phyloP scores from a whole-genome alignment of 306 rosid genomes.

The Rosa persica region DNA sequence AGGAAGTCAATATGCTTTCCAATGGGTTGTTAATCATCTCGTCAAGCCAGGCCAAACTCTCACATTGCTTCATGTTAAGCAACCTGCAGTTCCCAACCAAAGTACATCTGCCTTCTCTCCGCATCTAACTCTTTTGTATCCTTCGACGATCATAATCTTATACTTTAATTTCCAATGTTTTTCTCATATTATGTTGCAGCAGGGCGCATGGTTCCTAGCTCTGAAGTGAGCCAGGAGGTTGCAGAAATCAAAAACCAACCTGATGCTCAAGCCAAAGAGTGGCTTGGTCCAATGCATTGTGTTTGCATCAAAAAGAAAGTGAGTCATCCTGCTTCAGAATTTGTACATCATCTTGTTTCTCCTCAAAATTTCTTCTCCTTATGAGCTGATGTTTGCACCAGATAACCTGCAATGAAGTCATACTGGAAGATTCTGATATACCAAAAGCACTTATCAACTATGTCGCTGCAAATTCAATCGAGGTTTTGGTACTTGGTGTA shows the following conservation, averaged over 20 bases:
- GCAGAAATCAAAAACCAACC: not conserved
- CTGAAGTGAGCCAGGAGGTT: conserved; percentile 23
- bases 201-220: conserved; percentile 23
- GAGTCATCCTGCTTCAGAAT: conserved; percentile 14
- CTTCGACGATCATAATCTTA: not conserved
- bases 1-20: conserved; percentile 73
- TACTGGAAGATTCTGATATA: conserved; percentile 53
- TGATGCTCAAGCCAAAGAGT: conserved; percentile 52
- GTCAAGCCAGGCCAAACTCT: conserved; percentile 58
- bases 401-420: conserved; percentile 60
- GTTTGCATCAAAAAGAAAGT: conserved; percentile 64
- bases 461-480: conserved; percentile 33
- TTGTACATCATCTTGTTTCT: not conserved
- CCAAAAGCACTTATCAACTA: conserved; percentile 50
- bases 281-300: conserved; percentile 64
- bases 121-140: not conserved
- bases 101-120: conserved; percentile 19
- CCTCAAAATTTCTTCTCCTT: not conserved
- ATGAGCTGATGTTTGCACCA: conserved; percentile 18
- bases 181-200: conserved; percentile 30
- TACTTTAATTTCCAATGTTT: not conserved
- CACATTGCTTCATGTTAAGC: conserved; percentile 63
- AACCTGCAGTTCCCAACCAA: conserved; percentile 36
- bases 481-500: conserved; percentile 65
- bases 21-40: conserved; percentile 78